phyloP scores from a whole-genome alignment of 345 rosid species.

The Eucalyptus tenuipes region DNA sequence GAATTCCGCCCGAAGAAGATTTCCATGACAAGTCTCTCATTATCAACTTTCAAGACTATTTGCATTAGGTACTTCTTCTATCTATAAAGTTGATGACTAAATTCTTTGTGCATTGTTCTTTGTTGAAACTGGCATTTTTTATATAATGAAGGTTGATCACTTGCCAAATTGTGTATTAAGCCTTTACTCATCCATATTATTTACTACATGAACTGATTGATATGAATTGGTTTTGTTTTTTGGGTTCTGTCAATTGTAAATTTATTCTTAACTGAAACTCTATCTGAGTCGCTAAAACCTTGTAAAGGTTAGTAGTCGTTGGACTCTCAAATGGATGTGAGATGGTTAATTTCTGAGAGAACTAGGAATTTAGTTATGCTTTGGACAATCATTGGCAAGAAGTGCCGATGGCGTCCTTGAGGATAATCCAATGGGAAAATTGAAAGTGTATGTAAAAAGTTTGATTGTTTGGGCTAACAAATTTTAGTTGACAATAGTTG shows the following conservation, averaged over 20 bases:
- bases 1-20: too few relatives aligned
- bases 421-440: conserved; percentile 81
- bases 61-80: too few relatives aligned
- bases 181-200: background rate
- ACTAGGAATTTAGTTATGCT: background rate
- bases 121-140: too few relatives aligned
- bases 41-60: too few relatives aligned
- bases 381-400: conserved; percentile 25
- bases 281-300: background rate
- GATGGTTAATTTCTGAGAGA: background rate
- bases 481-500: background rate
- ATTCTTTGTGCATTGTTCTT: too few relatives aligned
- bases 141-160: too few relatives aligned
- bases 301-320: background rate
- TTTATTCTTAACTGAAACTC: background rate
- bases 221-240: background rate
- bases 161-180: background rate
- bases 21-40: too few relatives aligned
- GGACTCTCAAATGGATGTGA: background rate
- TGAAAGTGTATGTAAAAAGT: conserved; percentile 48
- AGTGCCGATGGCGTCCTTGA: conserved; percentile 94
- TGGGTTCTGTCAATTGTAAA: background rate
- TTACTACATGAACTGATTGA: background rate
- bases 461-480: background rate
- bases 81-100: too few relatives aligned